phyloP scores from a whole-genome alignment of 1,284 basidiomycete genomes.

The Moniliophthora roreri region DNA sequence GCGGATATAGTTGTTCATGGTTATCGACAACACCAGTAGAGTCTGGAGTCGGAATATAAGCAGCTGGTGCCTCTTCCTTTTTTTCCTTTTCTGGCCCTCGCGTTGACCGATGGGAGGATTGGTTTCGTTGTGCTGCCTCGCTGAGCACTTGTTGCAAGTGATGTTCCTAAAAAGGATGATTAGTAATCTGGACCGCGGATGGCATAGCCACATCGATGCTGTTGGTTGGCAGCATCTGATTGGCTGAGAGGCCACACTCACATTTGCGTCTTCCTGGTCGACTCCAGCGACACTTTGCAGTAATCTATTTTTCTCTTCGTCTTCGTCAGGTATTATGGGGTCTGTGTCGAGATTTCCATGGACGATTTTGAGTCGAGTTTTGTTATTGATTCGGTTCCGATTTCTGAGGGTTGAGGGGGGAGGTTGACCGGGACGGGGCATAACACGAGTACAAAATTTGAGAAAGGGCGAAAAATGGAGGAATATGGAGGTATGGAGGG shows the following conservation, averaged over 20 bases:
- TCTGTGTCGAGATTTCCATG: conserved; percentile 81
- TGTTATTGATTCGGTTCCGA: conserved; percentile 88
- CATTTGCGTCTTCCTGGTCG: conserved; percentile 86
- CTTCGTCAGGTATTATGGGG: conserved; percentile 78
- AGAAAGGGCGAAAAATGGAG: conserved; percentile 23
- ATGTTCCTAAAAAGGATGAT: conserved; percentile 73
- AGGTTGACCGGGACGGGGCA: conserved; percentile 76
- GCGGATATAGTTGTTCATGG: conserved; percentile 73
- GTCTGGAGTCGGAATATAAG: conserved; percentile 91
- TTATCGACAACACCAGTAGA: conserved; percentile 80
- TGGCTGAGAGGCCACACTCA: conserved; percentile 48
- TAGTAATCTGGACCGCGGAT: conserved; percentile 66
- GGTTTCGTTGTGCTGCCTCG: conserved; percentile 64
- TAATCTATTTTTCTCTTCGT: conserved; percentile 72
- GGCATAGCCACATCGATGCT: conserved; percentile 35
- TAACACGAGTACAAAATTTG: conserved; percentile 57
- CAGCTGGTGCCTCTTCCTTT: conserved; percentile 43
- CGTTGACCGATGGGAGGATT: conserved; percentile 40
- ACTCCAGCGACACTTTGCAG: conserved; percentile 62
- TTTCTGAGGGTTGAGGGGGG: conserved; percentile 76
- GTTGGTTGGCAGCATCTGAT: conserved; percentile 31
- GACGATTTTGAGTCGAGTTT: conserved; percentile 83
- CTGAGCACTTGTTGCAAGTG: conserved; percentile 87
- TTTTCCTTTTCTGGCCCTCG: conserved; percentile 45
- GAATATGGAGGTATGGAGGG: conserved; percentile 17